Conservation (phyloP, 1,139 yeast genomes). For the Meyerozyma guilliermondii region DNA sequence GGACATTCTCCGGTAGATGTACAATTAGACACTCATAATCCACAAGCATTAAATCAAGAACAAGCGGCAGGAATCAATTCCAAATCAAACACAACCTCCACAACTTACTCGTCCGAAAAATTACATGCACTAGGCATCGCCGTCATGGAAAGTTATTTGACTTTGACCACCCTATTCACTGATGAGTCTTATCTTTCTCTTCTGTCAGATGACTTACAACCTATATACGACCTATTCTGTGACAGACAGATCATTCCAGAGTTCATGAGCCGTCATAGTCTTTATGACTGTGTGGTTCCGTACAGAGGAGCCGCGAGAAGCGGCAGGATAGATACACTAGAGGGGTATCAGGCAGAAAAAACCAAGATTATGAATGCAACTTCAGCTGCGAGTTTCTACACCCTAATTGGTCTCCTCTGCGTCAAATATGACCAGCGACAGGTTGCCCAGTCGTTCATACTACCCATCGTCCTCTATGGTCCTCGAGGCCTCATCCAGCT, state of each 20-base stretch:
- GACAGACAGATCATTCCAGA: constrained; percentile 20
- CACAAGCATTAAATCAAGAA: background rate
- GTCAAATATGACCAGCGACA: constrained; percentile 22
- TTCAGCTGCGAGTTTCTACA: constrained; percentile 33
- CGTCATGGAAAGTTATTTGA: constrained; percentile 16
- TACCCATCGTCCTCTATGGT: constrained; percentile 27
- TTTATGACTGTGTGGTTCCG: constrained; percentile 27
- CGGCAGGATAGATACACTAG: constrained; percentile 11
- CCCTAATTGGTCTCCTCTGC: constrained; percentile 34
- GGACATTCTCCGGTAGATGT: constrained; percentile 6
- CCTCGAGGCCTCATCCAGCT: constrained; percentile 12
- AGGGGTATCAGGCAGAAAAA: constrained; percentile 9
- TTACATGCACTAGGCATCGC: constrained; percentile 19
- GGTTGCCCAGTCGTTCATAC: constrained; percentile 22
- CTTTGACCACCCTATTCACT: constrained; percentile 21
- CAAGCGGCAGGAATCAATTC: background rate
- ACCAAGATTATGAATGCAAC: constrained; percentile 20
- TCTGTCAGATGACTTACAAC: constrained; percentile 22
- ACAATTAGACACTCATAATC: background rate
- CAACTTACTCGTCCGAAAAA: constrained; percentile 13
- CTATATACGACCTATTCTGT: constrained; percentile 15
- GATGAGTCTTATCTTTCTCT: constrained; percentile 24
- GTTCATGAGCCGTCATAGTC: constrained; percentile 29
- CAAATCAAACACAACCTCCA: too few relatives aligned
- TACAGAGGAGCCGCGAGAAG: constrained; percentile 23